phyloP scores from a whole-genome alignment of 1,139 yeast genomes.

The Debaryomyces singareniensis region DNA sequence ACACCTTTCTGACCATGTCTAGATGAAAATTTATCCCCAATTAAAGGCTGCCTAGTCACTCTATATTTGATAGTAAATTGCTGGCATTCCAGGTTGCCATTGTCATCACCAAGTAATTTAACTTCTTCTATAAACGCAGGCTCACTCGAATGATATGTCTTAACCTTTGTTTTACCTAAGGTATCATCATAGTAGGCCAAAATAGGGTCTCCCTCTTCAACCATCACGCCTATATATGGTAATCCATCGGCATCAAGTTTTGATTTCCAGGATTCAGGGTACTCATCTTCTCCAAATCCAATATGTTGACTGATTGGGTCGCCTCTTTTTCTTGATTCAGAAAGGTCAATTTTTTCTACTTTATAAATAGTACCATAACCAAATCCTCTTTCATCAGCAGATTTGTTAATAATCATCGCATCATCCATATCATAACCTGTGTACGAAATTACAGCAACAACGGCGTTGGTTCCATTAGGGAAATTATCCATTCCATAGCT shows the following conservation, averaged over 20 bases:
- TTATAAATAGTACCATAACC: conserved; percentile 97
- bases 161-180: conserved; percentile 82
- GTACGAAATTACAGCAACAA: conserved; percentile 96
- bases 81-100: conserved; percentile 75
- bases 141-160: conserved; percentile 90
- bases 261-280: conserved; percentile 89
- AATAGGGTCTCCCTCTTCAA: conserved; percentile 94
- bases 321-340: conserved; percentile 76
- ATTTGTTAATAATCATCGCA: conserved; percentile 96
- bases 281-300: conserved; percentile 88
- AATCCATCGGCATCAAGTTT: conserved; percentile 89
- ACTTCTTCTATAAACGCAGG: conserved; percentile 96
- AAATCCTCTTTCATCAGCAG: conserved; percentile 96
- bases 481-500: conserved; percentile 97
- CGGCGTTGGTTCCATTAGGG: conserved; percentile 98
- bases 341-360: conserved; percentile 83
- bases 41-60: conserved; percentile 84
- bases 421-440: conserved; percentile 99
- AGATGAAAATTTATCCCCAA: conserved; percentile 97
- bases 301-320: conserved; percentile 93
- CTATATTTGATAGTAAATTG: conserved; percentile 83
- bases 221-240: conserved; percentile 81
- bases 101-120: conserved; percentile 82
- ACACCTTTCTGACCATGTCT: conserved; percentile 99
- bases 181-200: conserved; percentile 91